Percentiles rank a stretch among this genome's conserved stretches.
Conservation (phyloP, 306 rosid species). For the Trifolium subterraneum region DNA sequence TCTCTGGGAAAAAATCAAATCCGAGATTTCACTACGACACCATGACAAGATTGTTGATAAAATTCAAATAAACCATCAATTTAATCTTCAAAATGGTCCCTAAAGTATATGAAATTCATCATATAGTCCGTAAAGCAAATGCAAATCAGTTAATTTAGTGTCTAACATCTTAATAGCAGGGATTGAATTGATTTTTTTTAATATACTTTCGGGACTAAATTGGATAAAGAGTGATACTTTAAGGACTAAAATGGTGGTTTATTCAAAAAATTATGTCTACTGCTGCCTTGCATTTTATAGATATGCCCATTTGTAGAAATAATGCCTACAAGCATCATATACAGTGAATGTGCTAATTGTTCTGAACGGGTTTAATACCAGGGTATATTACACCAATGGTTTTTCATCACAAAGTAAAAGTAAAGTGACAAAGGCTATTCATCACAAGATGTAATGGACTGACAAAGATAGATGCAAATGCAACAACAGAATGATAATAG, state of each 20-base stretch:
- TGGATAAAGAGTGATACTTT: neutral
- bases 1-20: neutral
- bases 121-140: neutral
- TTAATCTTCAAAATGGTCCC: neutral
- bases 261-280: neutral
- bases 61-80: neutral
- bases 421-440: too few relatives aligned
- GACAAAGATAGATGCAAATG: conserved; percentile 33
- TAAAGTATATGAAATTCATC: neutral
- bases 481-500: conserved; percentile 36
- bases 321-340: conserved; percentile 25
- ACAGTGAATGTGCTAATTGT: conserved; percentile 14
- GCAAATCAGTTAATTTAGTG: neutral
- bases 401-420: conserved; percentile 27
- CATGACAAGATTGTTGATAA: conserved; percentile 13
- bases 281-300: conserved; percentile 11
- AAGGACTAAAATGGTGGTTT: neutral
- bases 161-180: too few relatives aligned
- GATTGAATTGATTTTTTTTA: neutral
- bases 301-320: conserved; percentile 6
- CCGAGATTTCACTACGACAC: conserved; percentile 5
- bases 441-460: conserved; percentile 24
- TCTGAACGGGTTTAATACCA: conserved; percentile 26
- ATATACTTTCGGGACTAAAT: neutral
- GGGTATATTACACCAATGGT: conserved; percentile 15